Evolutionary conservation across 1,284 basidiomycete species (phyloP).

Genomic region (Sporisorium sorghi): DNA sequence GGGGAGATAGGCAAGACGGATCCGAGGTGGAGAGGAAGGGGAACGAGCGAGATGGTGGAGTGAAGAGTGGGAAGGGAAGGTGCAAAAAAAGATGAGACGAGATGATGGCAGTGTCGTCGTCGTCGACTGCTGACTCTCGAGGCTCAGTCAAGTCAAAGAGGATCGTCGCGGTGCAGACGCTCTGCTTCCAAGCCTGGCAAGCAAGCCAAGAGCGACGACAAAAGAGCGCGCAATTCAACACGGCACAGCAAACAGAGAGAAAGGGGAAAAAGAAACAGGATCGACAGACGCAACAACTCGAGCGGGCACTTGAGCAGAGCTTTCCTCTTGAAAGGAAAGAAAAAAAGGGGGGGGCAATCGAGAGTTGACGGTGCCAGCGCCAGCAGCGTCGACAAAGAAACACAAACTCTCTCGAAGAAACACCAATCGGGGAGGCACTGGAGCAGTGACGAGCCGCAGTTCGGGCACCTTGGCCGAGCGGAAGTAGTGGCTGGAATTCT

Average conservation of each 20-base stretch:
- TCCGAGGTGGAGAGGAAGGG: slow-evolving; percentile 17
- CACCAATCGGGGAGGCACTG: background rate
- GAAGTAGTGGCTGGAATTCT: background rate
- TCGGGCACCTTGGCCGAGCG: slow-evolving; percentile 14
- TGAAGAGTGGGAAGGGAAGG: slow-evolving; percentile 7
- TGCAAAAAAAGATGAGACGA: slow-evolving; percentile 1
- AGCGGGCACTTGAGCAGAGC: slow-evolving; percentile 1
- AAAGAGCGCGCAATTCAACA: background rate
- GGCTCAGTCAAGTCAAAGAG: background rate
- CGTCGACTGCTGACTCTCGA: background rate
- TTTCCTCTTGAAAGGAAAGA: background rate
- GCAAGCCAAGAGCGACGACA: background rate
- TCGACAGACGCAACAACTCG: background rate
- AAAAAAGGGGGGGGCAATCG: slow-evolving; percentile 2
- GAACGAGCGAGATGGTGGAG: slow-evolving; percentile 5
- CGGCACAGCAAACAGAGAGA: slow-evolving; percentile 3
- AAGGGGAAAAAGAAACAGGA: background rate
- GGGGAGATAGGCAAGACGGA: slow-evolving; percentile 14
- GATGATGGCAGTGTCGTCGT: slow-evolving; percentile 4
- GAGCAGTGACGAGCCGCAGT: background rate
- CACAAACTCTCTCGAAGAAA: background rate
- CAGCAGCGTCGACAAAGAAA: no score
- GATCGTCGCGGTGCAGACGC: slow-evolving; percentile 20
- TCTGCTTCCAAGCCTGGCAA: background rate
- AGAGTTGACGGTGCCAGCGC: slow-evolving; percentile 1